Percentiles rank a stretch among this genome's conserved stretches.
phyloP scores from a whole-genome alignment of 257 asterid species.

The Nicotiana paniculata region DNA sequence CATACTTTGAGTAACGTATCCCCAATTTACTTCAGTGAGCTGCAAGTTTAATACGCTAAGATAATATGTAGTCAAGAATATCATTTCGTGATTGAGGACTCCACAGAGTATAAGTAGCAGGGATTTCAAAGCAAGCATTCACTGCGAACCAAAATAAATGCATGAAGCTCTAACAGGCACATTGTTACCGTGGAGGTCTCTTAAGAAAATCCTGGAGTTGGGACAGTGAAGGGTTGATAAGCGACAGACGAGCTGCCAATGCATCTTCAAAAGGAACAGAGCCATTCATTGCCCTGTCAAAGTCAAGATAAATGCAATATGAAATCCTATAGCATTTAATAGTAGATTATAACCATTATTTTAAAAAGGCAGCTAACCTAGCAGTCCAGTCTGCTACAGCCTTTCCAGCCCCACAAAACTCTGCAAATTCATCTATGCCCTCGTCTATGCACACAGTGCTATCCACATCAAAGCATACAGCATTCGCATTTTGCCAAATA shows the following conservation, averaged over 20 bases:
- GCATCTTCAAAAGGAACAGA: constrained; percentile 97
- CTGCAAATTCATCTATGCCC: constrained; percentile 98
- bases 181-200: constrained; percentile 71
- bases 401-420: constrained; percentile 93
- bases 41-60: too few species aligned
- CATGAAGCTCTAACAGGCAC: background rate
- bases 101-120: too few species aligned
- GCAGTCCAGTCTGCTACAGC: constrained; percentile 98
- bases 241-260: constrained; percentile 77
- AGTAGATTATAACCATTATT: background rate
- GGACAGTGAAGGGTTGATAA: constrained; percentile 69
- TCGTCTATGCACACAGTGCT: constrained; percentile 94
- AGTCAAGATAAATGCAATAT: constrained; percentile 6
- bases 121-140: too few species aligned
- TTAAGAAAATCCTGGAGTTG: constrained; percentile 67
- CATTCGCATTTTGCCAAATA: constrained; percentile 60
- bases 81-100: too few species aligned
- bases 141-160: too few species aligned
- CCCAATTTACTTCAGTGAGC: too few species aligned
- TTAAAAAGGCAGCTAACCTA: constrained; percentile 30
- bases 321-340: background rate
- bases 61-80: too few species aligned
- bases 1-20: too few species aligned
- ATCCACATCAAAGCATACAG: constrained; percentile 96
- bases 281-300: constrained; percentile 87